Percentiles rank a stretch among this genome's conserved stretches.
Evolutionary conservation across 2,329 filamentous ascomycete species (phyloP).

Genomic region (Elsinoe perseae): DNA sequence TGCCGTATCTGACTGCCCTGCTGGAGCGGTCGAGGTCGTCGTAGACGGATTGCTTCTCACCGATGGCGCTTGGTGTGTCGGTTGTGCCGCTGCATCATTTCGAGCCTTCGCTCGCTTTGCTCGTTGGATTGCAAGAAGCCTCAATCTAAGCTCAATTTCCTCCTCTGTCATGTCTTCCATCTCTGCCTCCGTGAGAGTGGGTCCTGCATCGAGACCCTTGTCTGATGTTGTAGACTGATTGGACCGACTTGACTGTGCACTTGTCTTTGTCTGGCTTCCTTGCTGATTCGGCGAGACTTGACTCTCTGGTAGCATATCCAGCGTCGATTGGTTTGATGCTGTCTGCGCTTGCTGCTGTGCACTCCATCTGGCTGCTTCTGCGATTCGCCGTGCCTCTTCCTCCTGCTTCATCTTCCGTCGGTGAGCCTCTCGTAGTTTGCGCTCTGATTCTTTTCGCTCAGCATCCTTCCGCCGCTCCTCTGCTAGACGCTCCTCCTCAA

Average conservation of each 20-base stretch:
- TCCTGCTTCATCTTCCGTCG: conserved; percentile 5
- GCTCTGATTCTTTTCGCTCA: conserved; percentile 1
- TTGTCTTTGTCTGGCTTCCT: not conserved
- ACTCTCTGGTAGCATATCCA: not conserved
- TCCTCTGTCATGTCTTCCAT: conserved; percentile 1
- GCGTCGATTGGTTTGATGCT: not conserved
- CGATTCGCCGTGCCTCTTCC: conserved; percentile 2
- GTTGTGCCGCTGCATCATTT: not conserved
- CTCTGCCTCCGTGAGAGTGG: not conserved
- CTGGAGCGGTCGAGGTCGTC: no score
- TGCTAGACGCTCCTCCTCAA: not conserved
- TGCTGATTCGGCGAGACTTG: not conserved
- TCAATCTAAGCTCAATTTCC: not conserved
- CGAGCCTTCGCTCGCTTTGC: not conserved
- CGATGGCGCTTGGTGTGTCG: not conserved
- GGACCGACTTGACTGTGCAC: not conserved
- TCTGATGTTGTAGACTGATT: not conserved
- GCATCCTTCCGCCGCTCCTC: conserved; percentile 1
- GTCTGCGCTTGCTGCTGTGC: not conserved
- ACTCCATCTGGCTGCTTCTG: conserved; percentile 7
- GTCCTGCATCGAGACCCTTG: not conserved
- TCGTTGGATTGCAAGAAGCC: not conserved
- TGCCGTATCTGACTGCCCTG: no score
- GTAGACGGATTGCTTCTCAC: not conserved
- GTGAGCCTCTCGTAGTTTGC: not conserved